phyloP scores from a whole-genome alignment of 306 rosid genomes.

The Astragalus glycyphyllos region DNA sequence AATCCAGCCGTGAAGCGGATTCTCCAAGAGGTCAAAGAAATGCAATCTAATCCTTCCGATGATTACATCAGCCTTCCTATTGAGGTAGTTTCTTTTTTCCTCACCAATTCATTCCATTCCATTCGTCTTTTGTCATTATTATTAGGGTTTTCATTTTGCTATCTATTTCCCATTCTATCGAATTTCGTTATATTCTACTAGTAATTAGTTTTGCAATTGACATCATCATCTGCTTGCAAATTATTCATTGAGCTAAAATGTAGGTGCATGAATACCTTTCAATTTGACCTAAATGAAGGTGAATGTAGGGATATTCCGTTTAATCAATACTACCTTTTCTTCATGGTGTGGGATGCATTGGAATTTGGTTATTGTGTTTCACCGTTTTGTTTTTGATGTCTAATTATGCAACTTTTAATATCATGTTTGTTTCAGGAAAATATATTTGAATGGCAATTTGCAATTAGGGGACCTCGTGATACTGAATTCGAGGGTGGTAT shows the following conservation, averaged over 20 bases:
- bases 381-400: neutral
- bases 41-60: slow-evolving; percentile 91
- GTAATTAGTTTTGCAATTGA: neutral
- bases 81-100: slow-evolving; percentile 77
- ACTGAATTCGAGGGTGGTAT: slow-evolving; percentile 90
- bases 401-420: neutral
- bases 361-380: slow-evolving; percentile 11
- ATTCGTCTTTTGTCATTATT: neutral
- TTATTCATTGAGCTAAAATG: too few species aligned
- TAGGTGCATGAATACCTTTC: too few species aligned
- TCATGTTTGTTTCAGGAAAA: slow-evolving; percentile 69
- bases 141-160: slow-evolving; percentile 35
- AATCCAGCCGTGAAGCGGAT: slow-evolving; percentile 95
- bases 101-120: too few species aligned
- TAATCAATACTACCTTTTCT: neutral
- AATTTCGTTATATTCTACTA: too few species aligned
- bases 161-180: neutral
- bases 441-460: slow-evolving; percentile 96
- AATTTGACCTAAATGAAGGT: too few species aligned
- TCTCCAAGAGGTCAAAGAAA: slow-evolving; percentile 92
- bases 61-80: slow-evolving; percentile 97
- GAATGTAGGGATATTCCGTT: too few species aligned
- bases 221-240: neutral
- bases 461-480: slow-evolving; percentile 75
- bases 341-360: slow-evolving; percentile 2